Evolutionary conservation across 306 rosid species (phyloP).

Genomic region (Crotalaria pallida): DNA sequence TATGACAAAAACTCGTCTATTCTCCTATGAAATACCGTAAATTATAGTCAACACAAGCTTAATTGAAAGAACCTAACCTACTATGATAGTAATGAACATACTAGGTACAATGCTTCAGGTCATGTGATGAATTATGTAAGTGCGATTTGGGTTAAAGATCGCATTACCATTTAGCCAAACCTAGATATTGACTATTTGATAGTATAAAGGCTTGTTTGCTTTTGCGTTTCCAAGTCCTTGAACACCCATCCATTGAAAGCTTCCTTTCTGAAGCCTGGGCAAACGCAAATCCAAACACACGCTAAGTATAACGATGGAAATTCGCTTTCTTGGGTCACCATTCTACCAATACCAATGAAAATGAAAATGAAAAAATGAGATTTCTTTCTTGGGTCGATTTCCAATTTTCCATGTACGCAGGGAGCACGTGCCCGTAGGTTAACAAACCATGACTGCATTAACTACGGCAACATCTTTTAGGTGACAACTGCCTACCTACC

Average conservation of each 20-base stretch:
- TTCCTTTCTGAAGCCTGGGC: too few species aligned
- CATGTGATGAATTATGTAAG: background rate
- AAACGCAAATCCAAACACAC: too few species aligned
- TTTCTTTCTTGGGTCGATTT: constrained; percentile 11
- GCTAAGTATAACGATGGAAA: too few species aligned
- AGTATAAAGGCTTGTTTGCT: too few species aligned
- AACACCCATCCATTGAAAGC: too few species aligned
- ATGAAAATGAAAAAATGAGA: background rate
- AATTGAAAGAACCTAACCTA: background rate
- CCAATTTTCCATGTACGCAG: constrained; percentile 13
- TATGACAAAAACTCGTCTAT: background rate
- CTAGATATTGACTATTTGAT: background rate
- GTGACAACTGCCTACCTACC: background rate
- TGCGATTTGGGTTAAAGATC: background rate
- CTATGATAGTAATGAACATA: background rate
- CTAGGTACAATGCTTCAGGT: background rate
- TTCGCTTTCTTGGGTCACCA: too few species aligned
- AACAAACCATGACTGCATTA: constrained; percentile 25
- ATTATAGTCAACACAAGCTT: background rate
- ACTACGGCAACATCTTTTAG: constrained; percentile 12
- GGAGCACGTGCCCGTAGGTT: background rate
- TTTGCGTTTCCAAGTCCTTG: too few species aligned
- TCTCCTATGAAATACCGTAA: background rate
- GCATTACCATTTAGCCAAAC: background rate
- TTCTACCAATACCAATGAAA: too few species aligned